Percentiles rank a stretch among this genome's conserved stretches.
Conservation (phyloP, 208 protist species). For the Leishmania turanica region DNA sequence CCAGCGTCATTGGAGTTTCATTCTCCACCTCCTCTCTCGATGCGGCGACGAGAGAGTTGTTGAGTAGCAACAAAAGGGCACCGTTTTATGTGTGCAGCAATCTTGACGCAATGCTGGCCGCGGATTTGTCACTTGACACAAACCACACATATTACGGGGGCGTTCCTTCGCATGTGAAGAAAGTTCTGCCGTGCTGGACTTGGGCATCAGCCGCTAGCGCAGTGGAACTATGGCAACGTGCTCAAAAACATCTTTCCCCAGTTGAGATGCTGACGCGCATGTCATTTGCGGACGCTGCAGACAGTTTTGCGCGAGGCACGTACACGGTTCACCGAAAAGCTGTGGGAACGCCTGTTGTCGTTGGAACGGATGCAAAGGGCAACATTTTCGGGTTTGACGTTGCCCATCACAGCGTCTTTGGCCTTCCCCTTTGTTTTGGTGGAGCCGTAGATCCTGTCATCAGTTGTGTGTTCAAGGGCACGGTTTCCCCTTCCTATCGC, state of each 20-base stretch:
- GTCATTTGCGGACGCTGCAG: constrained; percentile 61
- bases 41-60: constrained; percentile 27
- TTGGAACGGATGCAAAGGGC: constrained; percentile 56
- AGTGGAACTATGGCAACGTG: constrained; percentile 35
- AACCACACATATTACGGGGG: constrained; percentile 43
- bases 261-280: constrained; percentile 57
- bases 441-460: constrained; percentile 23
- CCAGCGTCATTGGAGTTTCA: constrained; percentile 58
- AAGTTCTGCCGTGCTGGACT: constrained; percentile 23
- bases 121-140: constrained; percentile 40
- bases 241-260: constrained; percentile 28
- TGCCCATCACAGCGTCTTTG: constrained; percentile 55
- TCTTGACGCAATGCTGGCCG: constrained; percentile 41
- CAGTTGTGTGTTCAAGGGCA: constrained; percentile 68
- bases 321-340: constrained; percentile 52
- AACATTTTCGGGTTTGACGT: constrained; percentile 71
- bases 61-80: constrained; percentile 29
- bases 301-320: constrained; percentile 54
- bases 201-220: constrained; percentile 36
- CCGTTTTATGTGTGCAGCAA: constrained; percentile 62
- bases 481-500: constrained; percentile 57
- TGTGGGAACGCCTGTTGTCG: constrained; percentile 48
- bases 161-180: constrained; percentile 50
- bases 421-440: constrained; percentile 63
- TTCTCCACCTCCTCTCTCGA: constrained; percentile 35